Percentiles rank a stretch among this genome's conserved stretches.
These are phyloP conservation scores for Colletotrichum melonis DNA, from an alignment of 2,329 filamentous ascomycete species.

Conservation along the genomic window DNA sequence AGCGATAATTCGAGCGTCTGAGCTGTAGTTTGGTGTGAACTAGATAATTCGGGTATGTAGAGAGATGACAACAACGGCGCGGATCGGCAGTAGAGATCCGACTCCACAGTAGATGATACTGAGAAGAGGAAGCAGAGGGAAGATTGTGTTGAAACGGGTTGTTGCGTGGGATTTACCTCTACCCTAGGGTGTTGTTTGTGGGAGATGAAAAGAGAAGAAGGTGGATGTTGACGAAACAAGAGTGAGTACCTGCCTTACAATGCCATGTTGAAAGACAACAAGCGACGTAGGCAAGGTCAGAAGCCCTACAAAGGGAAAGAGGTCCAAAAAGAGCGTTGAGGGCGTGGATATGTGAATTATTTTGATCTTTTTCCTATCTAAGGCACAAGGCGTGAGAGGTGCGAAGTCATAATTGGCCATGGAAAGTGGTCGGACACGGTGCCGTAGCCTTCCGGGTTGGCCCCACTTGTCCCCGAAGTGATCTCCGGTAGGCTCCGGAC, in stretches of 20 bases:
- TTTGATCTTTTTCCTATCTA: too few species aligned
- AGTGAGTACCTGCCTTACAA: neutral
- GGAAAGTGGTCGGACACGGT: neutral
- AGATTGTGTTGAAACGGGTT: neutral
- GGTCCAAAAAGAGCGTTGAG: neutral
- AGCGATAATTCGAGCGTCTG: neutral
- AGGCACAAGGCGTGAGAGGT: too few species aligned
- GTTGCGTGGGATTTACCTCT: neutral
- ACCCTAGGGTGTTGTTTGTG: neutral
- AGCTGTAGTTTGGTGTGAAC: accelerated
- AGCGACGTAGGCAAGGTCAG: neutral
- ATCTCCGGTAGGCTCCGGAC: neutral
- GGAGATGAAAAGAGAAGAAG: neutral
- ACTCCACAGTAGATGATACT: neutral
- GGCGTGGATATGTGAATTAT: neutral
- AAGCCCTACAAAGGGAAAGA: neutral
- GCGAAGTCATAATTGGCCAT: neutral
- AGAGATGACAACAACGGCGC: neutral
- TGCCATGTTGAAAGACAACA: neutral
- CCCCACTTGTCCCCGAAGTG: conserved; percentile 1
- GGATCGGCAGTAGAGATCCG: neutral
- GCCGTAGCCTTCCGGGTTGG: neutral
- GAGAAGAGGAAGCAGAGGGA: neutral
- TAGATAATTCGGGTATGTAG: neutral
- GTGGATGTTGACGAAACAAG: neutral